Evolutionary conservation across 495 filamentous ascomycete species (phyloP), one percentile per base, ranked within the genome.

Genomic region (Tuber indicum): DNA sequence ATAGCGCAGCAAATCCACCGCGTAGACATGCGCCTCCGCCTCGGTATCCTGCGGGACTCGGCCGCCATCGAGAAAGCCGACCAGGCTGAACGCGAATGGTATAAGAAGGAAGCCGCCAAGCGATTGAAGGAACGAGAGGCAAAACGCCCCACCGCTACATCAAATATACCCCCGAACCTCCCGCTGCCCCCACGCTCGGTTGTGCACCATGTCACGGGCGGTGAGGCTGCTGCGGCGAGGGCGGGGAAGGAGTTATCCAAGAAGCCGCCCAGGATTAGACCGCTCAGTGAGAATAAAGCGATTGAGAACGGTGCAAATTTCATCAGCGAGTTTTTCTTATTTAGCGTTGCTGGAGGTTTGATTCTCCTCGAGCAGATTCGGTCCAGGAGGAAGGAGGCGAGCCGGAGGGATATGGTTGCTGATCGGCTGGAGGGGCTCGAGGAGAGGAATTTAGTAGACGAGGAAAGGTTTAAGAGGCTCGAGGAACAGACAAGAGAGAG

Each of bases 241-340:
- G 26, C 58, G 14, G 58, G 26, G 58, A 66, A 66, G 26, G 58
- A 66, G 32, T 12, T 66, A 32, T 66, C 58, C n/a, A 49, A 70
- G 41, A 72, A 49, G 47, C 73, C 74, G 78, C 87, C 88, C 19
- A 87, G 88, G 44, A 92, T 92, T 42, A 87, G 95, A 74, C 91
- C 96, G 1, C 87, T 99, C 2, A 91, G 93, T 46, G 96, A 99
- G 81, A 89, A 89, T 21, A 98, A 98, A 83, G 96, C 96, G 8
- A 97, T 99, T 43, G 96, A 99, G 83, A 89, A 94, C 10, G 97
- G 97, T 42, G 96, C 96, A 16, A 97, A 96, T 75, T 97, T 99
- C 73, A 91, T 96, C 72, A 93, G 93, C 66, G 96, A 99, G 81
- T 86, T 89, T 1, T 99, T 99, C 83, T 89, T 99, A 45, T 92